A percentile compares a stretch with the other conserved stretches of the same genome.
Conservation (phyloP, 441 rosid species). For the Kokia cookei region DNA sequence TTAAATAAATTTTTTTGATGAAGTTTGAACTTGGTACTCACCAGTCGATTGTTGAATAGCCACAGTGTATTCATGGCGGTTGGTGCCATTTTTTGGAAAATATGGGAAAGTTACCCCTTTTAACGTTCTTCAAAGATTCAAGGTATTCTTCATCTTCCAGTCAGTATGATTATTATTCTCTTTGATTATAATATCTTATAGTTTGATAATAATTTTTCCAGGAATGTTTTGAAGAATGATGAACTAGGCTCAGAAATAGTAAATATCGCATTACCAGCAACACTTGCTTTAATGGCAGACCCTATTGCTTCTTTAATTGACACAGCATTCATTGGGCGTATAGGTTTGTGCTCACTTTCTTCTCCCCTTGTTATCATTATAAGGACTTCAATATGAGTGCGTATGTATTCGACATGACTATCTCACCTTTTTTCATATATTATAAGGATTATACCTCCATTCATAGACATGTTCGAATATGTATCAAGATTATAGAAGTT, state of each 20-base stretch:
- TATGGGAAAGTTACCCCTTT: conserved; percentile 18
- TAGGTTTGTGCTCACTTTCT: conserved; percentile 21
- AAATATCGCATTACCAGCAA: conserved; percentile 27
- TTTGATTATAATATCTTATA: not conserved
- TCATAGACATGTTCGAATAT: not conserved
- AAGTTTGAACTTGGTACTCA: not conserved
- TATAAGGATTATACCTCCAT: not conserved
- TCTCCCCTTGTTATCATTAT: not conserved
- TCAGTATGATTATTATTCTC: not conserved
- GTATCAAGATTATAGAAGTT: not conserved
- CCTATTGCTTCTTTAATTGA: conserved; percentile 35
- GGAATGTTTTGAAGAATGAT: conserved; percentile 24
- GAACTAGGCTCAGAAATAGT: conserved; percentile 31
- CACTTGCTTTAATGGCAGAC: conserved; percentile 34
- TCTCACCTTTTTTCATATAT: not conserved
- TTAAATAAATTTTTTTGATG: not conserved
- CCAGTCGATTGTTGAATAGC: not conserved
- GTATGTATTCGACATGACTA: no score
- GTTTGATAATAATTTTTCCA: not conserved
- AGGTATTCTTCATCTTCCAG: conserved; percentile 15
- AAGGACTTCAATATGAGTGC: no score
- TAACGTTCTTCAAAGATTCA: conserved; percentile 21
- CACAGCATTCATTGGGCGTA: conserved; percentile 36
- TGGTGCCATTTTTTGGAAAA: conserved; percentile 13
- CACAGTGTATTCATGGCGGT: not conserved